phyloP scores from a whole-genome alignment of 176 grass and related monocot genomes.

The Zizania latifolia region DNA sequence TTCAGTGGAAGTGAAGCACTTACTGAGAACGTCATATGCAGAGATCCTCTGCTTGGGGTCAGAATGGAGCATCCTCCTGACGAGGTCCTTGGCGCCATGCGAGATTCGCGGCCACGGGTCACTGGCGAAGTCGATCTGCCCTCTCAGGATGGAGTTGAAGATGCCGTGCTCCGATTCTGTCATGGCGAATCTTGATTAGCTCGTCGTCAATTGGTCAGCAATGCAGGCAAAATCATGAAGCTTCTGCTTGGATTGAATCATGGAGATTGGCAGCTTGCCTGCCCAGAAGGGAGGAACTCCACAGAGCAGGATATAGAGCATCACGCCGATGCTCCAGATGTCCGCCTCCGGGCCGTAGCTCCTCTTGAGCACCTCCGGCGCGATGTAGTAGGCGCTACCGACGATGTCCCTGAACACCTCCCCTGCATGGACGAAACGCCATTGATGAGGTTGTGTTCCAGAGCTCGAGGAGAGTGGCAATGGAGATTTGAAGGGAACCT shows the following conservation, averaged over 20 bases:
- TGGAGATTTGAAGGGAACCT: neutral
- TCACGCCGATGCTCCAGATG: conserved; percentile 82
- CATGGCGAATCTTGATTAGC: neutral
- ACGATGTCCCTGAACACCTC: conserved; percentile 89
- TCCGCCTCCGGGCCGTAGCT: conserved; percentile 71
- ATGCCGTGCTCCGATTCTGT: conserved; percentile 78
- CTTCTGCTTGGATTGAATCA: neutral
- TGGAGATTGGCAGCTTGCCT: conserved; percentile 5
- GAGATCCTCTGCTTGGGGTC: conserved; percentile 69
- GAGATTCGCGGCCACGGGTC: conserved; percentile 81
- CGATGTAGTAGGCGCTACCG: conserved; percentile 81
- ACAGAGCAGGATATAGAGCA: conserved; percentile 69
- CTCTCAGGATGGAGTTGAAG: conserved; percentile 75
- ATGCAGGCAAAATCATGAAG: neutral
- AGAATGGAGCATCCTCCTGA: conserved; percentile 65
- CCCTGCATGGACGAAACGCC: conserved; percentile 20
- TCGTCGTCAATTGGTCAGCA: neutral
- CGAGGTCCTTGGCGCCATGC: conserved; percentile 58
- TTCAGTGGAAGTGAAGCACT: neutral
- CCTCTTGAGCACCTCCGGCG: conserved; percentile 73
- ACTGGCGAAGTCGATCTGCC: conserved; percentile 59
- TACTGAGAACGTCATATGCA: conserved; percentile 68
- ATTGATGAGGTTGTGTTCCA: too few relatives aligned
- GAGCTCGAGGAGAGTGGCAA: neutral
- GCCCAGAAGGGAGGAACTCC: conserved; percentile 86